phyloP scores from a whole-genome alignment of 75 land plant genomes.

The Chamaecyparis obtusa region DNA sequence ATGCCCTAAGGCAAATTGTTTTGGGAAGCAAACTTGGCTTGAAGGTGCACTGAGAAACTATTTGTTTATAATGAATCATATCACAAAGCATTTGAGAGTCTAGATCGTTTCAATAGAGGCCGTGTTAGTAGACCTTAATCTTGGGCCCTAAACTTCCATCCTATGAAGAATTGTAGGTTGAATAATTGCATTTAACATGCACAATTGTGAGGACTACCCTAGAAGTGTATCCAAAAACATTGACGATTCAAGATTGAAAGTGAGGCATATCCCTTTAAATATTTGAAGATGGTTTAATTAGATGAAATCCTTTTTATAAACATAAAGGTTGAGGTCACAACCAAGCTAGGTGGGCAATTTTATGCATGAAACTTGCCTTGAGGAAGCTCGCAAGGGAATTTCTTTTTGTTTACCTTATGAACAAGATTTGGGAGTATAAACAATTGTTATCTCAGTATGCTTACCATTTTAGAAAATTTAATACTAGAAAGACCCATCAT shows the following conservation, averaged over 20 bases:
- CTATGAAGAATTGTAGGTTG: background rate
- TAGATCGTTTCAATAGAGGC: background rate
- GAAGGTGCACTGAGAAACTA: background rate
- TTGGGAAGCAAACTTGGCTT: background rate
- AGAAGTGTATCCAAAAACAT: background rate
- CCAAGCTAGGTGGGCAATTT: no score
- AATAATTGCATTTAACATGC: background rate
- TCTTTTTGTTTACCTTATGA: no score
- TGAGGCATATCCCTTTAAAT: background rate
- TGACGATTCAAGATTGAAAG: background rate
- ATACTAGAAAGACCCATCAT: no score
- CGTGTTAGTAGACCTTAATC: background rate
- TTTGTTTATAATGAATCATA: no score
- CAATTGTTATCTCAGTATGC: no score
- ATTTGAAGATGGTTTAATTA: background rate
- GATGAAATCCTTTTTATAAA: background rate
- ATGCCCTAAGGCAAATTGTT: background rate
- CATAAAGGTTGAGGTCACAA: no score
- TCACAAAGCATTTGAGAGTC: background rate
- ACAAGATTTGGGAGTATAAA: no score
- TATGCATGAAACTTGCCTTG: no score
- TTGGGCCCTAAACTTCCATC: background rate
- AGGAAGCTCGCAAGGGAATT: no score
- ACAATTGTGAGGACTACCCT: background rate
- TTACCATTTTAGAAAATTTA: no score